Conservation (phyloP, 1,284 basidiomycete genomes). For the Puccinia triticina region DNA sequence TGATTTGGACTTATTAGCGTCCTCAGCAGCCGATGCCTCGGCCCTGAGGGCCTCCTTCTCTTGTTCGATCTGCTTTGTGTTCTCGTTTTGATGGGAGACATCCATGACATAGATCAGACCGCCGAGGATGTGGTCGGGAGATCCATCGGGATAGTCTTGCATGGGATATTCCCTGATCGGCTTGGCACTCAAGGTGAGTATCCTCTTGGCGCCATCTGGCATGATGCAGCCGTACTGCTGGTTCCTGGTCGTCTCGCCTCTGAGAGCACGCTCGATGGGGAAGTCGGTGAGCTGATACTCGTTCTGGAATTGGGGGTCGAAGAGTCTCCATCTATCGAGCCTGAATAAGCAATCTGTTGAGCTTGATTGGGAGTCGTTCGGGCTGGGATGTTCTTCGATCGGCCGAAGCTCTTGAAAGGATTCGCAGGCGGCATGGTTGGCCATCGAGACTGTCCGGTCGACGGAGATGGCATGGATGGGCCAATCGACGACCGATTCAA, state of each 20-base stretch:
- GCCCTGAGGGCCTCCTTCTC: constrained; percentile 32
- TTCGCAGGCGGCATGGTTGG: constrained; percentile 38
- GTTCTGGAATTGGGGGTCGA: constrained; percentile 19
- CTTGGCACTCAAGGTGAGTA: constrained; percentile 29
- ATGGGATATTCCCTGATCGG: constrained; percentile 20
- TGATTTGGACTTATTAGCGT: constrained; percentile 34
- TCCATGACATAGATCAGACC: constrained; percentile 25
- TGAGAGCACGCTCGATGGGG: constrained; percentile 32
- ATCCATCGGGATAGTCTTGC: constrained; percentile 3
- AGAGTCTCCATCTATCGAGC: constrained; percentile 26
- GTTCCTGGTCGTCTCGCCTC: constrained; percentile 5
- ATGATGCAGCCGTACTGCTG: constrained; percentile 42
- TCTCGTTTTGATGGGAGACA: constrained; percentile 10
- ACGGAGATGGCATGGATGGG: constrained; percentile 37
- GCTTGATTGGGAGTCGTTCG: not conserved
- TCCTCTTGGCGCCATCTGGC: constrained; percentile 16
- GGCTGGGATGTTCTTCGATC: not conserved
- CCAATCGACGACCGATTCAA: constrained; percentile 36
- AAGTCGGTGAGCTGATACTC: constrained; percentile 8
- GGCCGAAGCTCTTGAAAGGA: constrained; percentile 26
- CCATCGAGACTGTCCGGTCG: constrained; percentile 41
- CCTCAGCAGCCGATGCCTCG: constrained; percentile 28
- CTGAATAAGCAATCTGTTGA: not conserved
- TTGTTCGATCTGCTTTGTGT: not conserved
- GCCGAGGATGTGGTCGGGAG: constrained; percentile 22